A percentile compares a stretch with the other conserved stretches of the same genome.
Conservation (phyloP, 2,329 filamentous ascomycete species). For the Sarocladiaceae sp. region DNA sequence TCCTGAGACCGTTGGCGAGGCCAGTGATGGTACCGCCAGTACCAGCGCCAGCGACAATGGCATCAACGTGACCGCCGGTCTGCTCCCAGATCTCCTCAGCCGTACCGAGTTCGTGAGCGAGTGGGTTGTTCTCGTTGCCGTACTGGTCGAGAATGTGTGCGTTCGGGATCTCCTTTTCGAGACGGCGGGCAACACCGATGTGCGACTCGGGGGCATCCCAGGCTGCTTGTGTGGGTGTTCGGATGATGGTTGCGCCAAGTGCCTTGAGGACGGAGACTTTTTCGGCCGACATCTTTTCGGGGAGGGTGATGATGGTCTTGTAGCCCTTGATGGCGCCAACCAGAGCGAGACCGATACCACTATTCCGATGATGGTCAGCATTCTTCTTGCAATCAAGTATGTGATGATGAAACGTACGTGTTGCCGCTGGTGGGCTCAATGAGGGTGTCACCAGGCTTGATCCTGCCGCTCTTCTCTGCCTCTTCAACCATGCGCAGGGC, state of each 20-base stretch:
- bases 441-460: slow-evolving; percentile 94
- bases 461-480: slow-evolving; percentile 84
- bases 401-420: slow-evolving; percentile 47
- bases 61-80: slow-evolving; percentile 76
- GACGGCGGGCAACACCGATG: slow-evolving; percentile 85
- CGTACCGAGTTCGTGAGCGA: slow-evolving; percentile 90
- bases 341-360: slow-evolving; percentile 87
- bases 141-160: slow-evolving; percentile 98
- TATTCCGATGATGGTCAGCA: slow-evolving; percentile 24
- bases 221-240: slow-evolving; percentile 92
- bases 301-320: slow-evolving; percentile 96
- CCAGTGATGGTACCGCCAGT: slow-evolving; percentile 96
- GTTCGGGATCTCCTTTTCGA: slow-evolving; percentile 95
- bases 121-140: slow-evolving; percentile 83
- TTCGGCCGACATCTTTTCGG: slow-evolving; percentile 98
- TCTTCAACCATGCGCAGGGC: slow-evolving; percentile 96
- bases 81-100: slow-evolving; percentile 96
- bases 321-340: slow-evolving; percentile 96
- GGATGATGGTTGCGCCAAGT: slow-evolving; percentile 93
- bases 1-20: slow-evolving; percentile 76
- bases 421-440: slow-evolving; percentile 99
- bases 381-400: not conserved
- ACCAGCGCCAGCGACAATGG: slow-evolving; percentile 85
- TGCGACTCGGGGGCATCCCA: slow-evolving; percentile 94
- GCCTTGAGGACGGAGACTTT: slow-evolving; percentile 95